Evolutionary conservation across 345 rosid genomes (phyloP), one percentile per base, ranked within the genome.

Genomic region (Pugionium cornutum): DNA sequence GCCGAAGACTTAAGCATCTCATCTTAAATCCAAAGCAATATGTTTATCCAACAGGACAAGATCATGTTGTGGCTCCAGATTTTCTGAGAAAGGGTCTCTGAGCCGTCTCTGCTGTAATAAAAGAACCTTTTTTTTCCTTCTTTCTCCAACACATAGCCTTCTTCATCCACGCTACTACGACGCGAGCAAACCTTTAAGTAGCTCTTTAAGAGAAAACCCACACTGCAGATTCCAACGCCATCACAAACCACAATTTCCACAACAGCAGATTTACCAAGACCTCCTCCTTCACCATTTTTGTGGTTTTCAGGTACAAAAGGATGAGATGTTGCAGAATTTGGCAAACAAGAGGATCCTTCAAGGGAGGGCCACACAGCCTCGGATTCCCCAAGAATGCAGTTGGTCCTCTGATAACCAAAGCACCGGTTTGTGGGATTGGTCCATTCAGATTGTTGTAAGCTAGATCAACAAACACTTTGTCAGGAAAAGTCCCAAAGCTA

Each of bases 1-100:
- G 97, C 98, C 0, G 97, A 86, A 54, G 98, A 97, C 79, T 89
- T 92, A n/a, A n/a, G n/a, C n/a, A n/a, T n/a, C n/a, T n/a, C n/a
- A n/a, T n/a, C n/a, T n/a, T n/a, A n/a, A n/a, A n/a, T n/a, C n/a
- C n/a, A n/a, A n/a, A n/a, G n/a, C n/a, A n/a, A n/a, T n/a, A n/a
- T n/a, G n/a, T n/a, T n/a, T n/a, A n/a, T n/a, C n/a, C n/a, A n/a
- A n/a, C n/a, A n/a, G n/a, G n/a, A n/a, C n/a, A n/a, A n/a, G 98
- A 79, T 86, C 96, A 44, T 81, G 76, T 52, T 82, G 92, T n/a
- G 81, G 86, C 79, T 88, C 86, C 7, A 82, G 79, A 74, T 83
- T 73, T 53, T 92, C 97, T 1, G 97, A 88, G 4, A 68, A 62
- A 29, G 80, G 77, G 27, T 69, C 78, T 88, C 94, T 0, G 92